Evolutionary conservation across 495 filamentous ascomycete genomes (phyloP), one percentile per base, ranked within the genome.

Genomic region (Baudoinia panamericana): DNA sequence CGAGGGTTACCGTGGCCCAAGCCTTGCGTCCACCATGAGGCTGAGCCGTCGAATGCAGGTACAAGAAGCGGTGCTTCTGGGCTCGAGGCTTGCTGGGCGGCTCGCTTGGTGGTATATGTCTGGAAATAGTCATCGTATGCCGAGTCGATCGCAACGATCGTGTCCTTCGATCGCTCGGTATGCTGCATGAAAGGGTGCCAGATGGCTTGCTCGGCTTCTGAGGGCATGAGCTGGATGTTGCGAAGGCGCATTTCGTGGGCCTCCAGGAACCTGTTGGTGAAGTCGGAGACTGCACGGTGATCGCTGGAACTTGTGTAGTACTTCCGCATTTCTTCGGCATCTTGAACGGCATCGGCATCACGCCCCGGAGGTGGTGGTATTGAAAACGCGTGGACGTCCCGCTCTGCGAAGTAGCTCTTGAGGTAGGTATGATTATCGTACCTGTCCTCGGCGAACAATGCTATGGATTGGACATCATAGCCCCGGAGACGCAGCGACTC

Each of bases 171-270:
- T 40, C 80, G 64, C 29, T 65, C 65, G n/a, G 69, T 65, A 29
- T 87, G 82, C 52, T 87, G 82, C 8, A 79, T 85, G 37, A 87
- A 87, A 0, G 82, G 82, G 46, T 84, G 82, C 82, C 82, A 87
- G 36, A 87, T 82, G 5, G 63, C 56, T 18, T 69, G 46, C 18
- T 68, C 57, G 0, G 80, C 82, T 22, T 64, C 57, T 2, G 49
- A 44, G 5, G 70, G 48, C 77, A 85, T 80, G 23, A 56, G 62
- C 27, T 73, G 65, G 3, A 87, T 54, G 2, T 63, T 57, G 5
- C 65, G 50, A 4, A 82, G 65, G 12, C 80, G 65, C 11, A 57
- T 37, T 0, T 46, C 40, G 45, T 82, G 78, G 8, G 29, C 26
- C 12, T 41, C 21, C 15, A 50, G 1, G n/a, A 46, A 27, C n/a